These are phyloP conservation scores for Pseudonitzschia multiseries DNA, from an alignment of 108 stramenopile genomes.

Conservation along the genomic window DNA sequence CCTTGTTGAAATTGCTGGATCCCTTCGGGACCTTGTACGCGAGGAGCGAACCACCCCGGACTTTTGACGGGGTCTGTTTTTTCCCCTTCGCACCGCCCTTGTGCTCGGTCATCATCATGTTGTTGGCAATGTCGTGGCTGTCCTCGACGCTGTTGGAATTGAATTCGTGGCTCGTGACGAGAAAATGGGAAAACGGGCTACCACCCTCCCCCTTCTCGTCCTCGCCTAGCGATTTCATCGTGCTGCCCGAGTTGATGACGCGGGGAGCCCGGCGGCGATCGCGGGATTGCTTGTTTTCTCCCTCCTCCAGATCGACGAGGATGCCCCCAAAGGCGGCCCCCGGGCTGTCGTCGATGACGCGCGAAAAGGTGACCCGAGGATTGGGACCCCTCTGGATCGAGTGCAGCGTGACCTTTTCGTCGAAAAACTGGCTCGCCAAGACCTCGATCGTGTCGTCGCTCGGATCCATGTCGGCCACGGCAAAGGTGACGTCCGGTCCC, in stretches of 20 bases:
- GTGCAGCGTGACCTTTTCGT: slow-evolving; percentile 74
- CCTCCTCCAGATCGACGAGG: slow-evolving; percentile 76
- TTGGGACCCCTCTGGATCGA: slow-evolving; percentile 64
- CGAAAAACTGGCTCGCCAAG: slow-evolving; percentile 91
- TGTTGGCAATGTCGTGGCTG: not conserved
- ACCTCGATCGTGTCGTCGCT: slow-evolving; percentile 87
- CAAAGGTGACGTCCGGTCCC: slow-evolving; percentile 97
- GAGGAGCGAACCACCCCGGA: slow-evolving; percentile 87
- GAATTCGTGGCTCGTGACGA: slow-evolving; percentile 83
- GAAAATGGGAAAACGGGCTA: slow-evolving; percentile 64
- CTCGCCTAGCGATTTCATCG: slow-evolving; percentile 66
- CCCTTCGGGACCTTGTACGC: slow-evolving; percentile 82
- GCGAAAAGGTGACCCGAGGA: slow-evolving; percentile 58
- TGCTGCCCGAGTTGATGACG: slow-evolving; percentile 78
- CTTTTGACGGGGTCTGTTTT: slow-evolving; percentile 75
- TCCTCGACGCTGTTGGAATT: slow-evolving; percentile 24
- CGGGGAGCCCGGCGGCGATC: slow-evolving; percentile 1
- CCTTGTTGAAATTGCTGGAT: not conserved
- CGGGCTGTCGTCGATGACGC: slow-evolving; percentile 81
- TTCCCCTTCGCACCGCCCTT: slow-evolving; percentile 84
- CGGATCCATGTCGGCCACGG: slow-evolving; percentile 87
- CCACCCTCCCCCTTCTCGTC: too few relatives aligned
- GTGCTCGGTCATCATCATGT: slow-evolving; percentile 12
- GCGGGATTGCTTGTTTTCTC: not conserved
- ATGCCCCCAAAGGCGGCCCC: slow-evolving; percentile 89